Evolutionary conservation across 352 stramenopile genomes (phyloP), one percentile per base, ranked within the genome.

Genomic region (Phytophthora hibernalis): DNA sequence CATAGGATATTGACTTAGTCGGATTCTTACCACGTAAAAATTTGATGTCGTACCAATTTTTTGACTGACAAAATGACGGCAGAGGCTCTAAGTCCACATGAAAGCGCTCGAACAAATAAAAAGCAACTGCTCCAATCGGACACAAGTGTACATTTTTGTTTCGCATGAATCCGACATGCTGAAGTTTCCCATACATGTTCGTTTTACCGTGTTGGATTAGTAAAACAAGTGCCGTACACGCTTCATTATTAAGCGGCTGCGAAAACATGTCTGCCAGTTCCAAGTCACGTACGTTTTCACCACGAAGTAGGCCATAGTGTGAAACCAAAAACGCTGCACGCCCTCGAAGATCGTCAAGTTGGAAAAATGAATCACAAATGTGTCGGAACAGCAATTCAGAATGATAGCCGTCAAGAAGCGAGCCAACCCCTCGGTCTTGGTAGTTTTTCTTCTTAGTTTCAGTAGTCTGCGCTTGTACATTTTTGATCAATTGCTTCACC

Each of bases 121-220:
- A 52, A 21, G 13, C 43, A 5, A 44, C 60, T 5, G 60, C 35
- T 21, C 60, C 51, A 47, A 68, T 5, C 43, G 51, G 44, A 28
- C 60, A 57, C 21, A 68, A 28, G 18, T 61, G 50, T 16, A 56
- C 50, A 38, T 57, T 30, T 38, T 56, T 61, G 20, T 62, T 55
- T 24, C 60, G 60, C 42, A 68, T 68, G 35, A 45, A 61, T 1
- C 49, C 42, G 18, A 61, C 28, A 30, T 63, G 51, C 11, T 68
- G 61, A 2, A 54, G 18, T 24, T 61, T 68, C 38, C 51, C 52
- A 47, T 28, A 53, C 2, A 44, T 62, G n/a, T 68, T 62, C 18
- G 44, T 63, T 53, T 63, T 63, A 1, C 44, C 52, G n/a, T 63
- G 58, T 30, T 63, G 61, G 54, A 63, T 56, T 3, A 69, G 9